Percentiles rank a stretch among this genome's conserved stretches.
Conservation (phyloP, 129 eudicot genomes). For the Arctium lappa region DNA sequence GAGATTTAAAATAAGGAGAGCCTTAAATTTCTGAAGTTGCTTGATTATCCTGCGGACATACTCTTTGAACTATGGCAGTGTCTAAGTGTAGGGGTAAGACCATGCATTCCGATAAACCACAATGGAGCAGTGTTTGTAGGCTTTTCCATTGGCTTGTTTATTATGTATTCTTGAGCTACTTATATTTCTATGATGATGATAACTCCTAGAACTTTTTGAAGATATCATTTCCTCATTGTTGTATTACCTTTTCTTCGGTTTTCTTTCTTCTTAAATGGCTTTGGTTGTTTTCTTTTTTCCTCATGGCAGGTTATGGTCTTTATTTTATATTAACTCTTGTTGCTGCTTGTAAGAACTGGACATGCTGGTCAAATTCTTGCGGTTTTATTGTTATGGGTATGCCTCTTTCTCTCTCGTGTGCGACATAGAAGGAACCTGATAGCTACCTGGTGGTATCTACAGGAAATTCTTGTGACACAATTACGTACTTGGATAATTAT, state of each 20-base stretch:
- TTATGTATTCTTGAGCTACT: background rate
- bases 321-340: slow-evolving; percentile 68
- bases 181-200: background rate
- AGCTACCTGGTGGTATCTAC: background rate
- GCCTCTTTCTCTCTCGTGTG: slow-evolving; percentile 12
- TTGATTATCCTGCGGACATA: background rate
- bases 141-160: background rate
- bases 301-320: slow-evolving; percentile 63
- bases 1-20: background rate
- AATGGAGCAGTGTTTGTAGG: background rate
- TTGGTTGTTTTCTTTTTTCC: background rate
- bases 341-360: slow-evolving; percentile 91
- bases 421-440: background rate
- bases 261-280: slow-evolving; percentile 10
- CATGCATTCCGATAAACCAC: background rate
- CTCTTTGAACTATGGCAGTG: background rate
- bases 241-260: background rate
- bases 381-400: slow-evolving; percentile 92
- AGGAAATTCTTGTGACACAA: background rate
- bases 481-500: slow-evolving; percentile 14
- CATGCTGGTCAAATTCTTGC: slow-evolving; percentile 89
- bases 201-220: background rate
- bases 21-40: background rate
- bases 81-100: background rate
- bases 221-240: background rate